A percentile compares a stretch with the other conserved stretches of the same genome.
Evolutionary conservation across 2,329 filamentous ascomycete species (phyloP).

Genomic region (Hypoxylon sp.): DNA sequence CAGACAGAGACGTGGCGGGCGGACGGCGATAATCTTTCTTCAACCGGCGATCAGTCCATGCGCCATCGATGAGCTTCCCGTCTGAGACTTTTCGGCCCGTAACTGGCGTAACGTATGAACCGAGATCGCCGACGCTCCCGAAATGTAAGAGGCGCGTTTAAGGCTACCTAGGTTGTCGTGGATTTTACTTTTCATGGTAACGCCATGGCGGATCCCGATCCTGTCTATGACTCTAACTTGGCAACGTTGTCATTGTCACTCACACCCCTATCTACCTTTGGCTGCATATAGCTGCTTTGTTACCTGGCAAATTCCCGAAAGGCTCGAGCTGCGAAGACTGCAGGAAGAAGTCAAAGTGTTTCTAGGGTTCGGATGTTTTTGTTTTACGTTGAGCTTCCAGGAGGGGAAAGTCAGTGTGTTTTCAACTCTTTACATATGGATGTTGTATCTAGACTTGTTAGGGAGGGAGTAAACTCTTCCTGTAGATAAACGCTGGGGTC

Average conservation of each 20-base stretch:
- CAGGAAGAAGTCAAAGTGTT: conserved; percentile 4
- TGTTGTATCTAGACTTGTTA: conserved; percentile 24
- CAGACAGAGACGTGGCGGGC: conserved; percentile 7
- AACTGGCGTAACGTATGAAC: conserved; percentile 1
- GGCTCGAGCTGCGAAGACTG: conserved; percentile 3
- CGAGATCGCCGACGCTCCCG: neutral
- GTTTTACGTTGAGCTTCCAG: conserved; percentile 8
- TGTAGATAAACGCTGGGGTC: conserved; percentile 18
- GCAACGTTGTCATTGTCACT: neutral
- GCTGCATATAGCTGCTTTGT: conserved; percentile 8
- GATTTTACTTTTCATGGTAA: conserved; percentile 10
- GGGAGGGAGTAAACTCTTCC: conserved; percentile 12
- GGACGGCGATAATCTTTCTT: conserved; percentile 10
- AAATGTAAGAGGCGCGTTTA: neutral
- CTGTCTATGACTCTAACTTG: conserved; percentile 1
- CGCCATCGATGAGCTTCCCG: conserved; percentile 18
- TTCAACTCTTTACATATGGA: neutral
- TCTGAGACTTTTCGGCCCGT: conserved; percentile 16
- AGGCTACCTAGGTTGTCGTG: neutral
- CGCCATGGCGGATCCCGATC: neutral
- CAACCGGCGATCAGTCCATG: conserved; percentile 13
- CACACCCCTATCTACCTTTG: conserved; percentile 5
- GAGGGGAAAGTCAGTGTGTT: conserved; percentile 30
- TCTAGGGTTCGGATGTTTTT: conserved; percentile 12
- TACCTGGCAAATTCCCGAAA: neutral